Evolutionary conservation across 2,329 filamentous ascomycete genomes (phyloP).

Genomic region (Penicillium sp.): DNA sequence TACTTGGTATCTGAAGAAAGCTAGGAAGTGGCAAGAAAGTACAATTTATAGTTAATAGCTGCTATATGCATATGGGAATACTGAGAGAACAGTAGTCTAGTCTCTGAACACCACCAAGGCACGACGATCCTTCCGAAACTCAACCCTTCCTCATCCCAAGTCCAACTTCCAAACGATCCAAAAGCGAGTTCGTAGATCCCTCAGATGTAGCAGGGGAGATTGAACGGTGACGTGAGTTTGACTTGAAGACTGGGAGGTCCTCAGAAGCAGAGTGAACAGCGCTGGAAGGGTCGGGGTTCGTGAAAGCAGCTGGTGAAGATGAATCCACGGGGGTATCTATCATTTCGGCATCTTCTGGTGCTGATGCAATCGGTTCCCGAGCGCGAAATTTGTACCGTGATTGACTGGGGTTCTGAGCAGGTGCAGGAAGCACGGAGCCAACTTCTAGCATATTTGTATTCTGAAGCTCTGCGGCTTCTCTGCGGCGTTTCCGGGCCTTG

Average conservation of each 20-base stretch:
- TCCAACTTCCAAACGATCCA: constrained; percentile 22
- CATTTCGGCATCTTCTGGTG: constrained; percentile 18
- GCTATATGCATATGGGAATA: too few relatives aligned
- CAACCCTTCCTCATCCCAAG: constrained; percentile 16
- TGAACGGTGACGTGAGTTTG: not conserved
- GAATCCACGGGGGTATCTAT: not conserved
- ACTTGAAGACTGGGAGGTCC: not conserved
- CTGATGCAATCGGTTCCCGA: constrained; percentile 7
- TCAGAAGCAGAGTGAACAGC: not conserved
- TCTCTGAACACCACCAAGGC: not conserved
- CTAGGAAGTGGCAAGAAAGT: too few relatives aligned
- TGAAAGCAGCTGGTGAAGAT: not conserved
- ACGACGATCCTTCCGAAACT: not conserved
- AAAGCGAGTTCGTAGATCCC: constrained; percentile 14
- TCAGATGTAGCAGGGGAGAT: constrained; percentile 11
- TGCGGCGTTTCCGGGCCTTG: not conserved
- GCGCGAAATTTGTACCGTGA: not conserved
- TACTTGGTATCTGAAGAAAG: too few relatives aligned
- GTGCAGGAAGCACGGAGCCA: not conserved
- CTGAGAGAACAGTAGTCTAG: too few relatives aligned
- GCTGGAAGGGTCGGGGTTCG: not conserved
- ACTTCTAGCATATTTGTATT: not conserved
- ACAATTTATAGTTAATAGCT: too few relatives aligned
- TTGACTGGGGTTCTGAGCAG: not conserved
- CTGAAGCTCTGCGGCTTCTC: constrained; percentile 19